Percentiles rank a stretch among this genome's conserved stretches.
phyloP scores from a whole-genome alignment of 2,329 filamentous ascomycete genomes.

The Colletotrichum magnum region DNA sequence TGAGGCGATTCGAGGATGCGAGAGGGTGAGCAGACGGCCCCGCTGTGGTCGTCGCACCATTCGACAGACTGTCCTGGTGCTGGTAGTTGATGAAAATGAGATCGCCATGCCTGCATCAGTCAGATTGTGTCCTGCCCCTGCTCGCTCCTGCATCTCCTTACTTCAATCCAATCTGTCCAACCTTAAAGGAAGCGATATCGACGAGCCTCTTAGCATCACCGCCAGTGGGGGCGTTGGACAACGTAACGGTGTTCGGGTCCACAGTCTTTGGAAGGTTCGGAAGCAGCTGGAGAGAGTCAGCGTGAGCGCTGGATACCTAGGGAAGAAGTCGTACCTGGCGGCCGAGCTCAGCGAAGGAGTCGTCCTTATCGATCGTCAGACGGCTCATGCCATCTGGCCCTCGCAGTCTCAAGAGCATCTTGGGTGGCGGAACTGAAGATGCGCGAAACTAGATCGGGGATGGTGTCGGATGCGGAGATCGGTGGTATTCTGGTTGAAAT shows the following conservation, averaged over 20 bases:
- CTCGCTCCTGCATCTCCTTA: conserved; percentile 48
- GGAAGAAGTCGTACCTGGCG: conserved; percentile 58
- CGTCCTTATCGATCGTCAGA: conserved; percentile 80
- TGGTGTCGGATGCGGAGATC: not conserved
- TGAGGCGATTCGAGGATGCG: conserved; percentile 77
- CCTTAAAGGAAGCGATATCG: conserved; percentile 69
- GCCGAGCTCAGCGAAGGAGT: conserved; percentile 78
- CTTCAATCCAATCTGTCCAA: conserved; percentile 74
- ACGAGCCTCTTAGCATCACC: conserved; percentile 71
- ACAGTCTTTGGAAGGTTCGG: conserved; percentile 73
- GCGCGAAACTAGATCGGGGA: conserved; percentile 1
- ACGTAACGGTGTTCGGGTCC: conserved; percentile 70
- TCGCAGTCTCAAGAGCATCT: conserved; percentile 88
- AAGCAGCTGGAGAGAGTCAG: conserved; percentile 61
- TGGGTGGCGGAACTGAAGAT: conserved; percentile 43
- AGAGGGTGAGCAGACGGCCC: conserved; percentile 51
- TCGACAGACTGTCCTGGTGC: conserved; percentile 64
- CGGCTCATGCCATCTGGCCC: conserved; percentile 95
- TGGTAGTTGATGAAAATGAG: conserved; percentile 90
- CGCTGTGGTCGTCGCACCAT: conserved; percentile 52
- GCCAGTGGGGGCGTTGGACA: conserved; percentile 73
- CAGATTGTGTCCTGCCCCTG: conserved; percentile 44
- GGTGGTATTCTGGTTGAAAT: conserved; percentile 7
- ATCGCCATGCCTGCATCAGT: conserved; percentile 81
- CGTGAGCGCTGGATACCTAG: conserved; percentile 38